Evolutionary conservation across 2,329 filamentous ascomycete species (phyloP).

Genomic region (Apiospora aurea): DNA sequence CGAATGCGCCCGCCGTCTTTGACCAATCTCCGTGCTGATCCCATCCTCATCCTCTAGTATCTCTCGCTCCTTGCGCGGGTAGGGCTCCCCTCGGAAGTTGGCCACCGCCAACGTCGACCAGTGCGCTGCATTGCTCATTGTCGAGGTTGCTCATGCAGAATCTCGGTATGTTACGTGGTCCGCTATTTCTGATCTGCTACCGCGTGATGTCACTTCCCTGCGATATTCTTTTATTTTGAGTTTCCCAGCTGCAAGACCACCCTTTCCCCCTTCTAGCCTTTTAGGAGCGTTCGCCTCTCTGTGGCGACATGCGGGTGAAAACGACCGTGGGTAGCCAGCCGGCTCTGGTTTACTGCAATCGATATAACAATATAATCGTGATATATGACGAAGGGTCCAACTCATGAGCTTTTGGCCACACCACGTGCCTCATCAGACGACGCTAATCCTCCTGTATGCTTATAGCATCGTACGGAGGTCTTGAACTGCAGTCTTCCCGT

Average conservation of each 20-base stretch:
- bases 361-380: not conserved
- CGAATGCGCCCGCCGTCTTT: not conserved
- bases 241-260: not conserved
- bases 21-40: not conserved
- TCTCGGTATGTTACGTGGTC: not conserved
- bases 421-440: conserved; percentile 11
- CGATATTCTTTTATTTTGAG: not conserved
- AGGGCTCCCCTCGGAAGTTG: not conserved
- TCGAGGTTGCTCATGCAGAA: not conserved
- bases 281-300: not conserved
- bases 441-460: not conserved
- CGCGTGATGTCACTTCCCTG: not conserved
- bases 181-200: not conserved
- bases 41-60: not conserved
- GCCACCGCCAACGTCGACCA: conserved; percentile 13
- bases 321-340: not conserved
- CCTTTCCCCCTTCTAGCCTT: not conserved
- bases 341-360: not conserved
- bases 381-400: not conserved
- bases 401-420: not conserved
- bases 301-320: not conserved
- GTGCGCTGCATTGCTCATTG: conserved; percentile 1
- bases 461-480: not conserved
- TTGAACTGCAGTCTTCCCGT: not conserved
- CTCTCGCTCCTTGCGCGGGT: not conserved